Evolutionary conservation across 2,329 filamentous ascomycete genomes (phyloP).

Genomic region (Colletotrichum lindemuthianum): DNA sequence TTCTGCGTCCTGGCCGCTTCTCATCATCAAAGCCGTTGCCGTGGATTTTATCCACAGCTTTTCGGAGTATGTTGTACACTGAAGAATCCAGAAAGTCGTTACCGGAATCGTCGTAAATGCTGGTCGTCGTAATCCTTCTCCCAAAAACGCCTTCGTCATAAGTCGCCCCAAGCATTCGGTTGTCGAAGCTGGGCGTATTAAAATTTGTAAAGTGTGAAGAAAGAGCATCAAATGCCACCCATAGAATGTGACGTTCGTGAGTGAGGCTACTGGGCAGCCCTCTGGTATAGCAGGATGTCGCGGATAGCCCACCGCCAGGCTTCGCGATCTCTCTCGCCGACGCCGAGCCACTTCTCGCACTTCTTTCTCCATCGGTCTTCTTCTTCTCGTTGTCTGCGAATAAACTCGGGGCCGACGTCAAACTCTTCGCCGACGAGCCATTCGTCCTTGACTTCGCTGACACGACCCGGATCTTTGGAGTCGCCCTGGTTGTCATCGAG

Average conservation of each 20-base stretch:
- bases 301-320: constrained; percentile 83
- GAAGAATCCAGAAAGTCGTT: constrained; percentile 35
- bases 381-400: constrained; percentile 87
- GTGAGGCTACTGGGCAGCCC: constrained; percentile 34
- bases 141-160: constrained; percentile 32
- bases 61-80: constrained; percentile 35
- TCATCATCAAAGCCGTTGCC: constrained; percentile 34
- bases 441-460: constrained; percentile 75
- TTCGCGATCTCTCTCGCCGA: constrained; percentile 64
- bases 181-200: constrained; percentile 24
- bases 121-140: constrained; percentile 31
- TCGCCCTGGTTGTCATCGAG: constrained; percentile 75
- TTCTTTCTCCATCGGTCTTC: constrained; percentile 91
- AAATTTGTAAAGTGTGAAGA: constrained; percentile 17
- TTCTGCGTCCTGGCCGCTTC: constrained; percentile 21
- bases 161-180: constrained; percentile 21
- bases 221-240: constrained; percentile 29
- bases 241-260: constrained; percentile 25
- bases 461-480: constrained; percentile 59
- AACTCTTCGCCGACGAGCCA: constrained; percentile 96
- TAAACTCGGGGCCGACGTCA: constrained; percentile 94
- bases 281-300: constrained; percentile 61
- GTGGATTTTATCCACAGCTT: constrained; percentile 27
- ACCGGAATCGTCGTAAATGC: constrained; percentile 35
- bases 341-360: constrained; percentile 84